These are phyloP conservation scores for Trypanosoma avium DNA, from an alignment of 208 protist species.

Conservation along the genomic window DNA sequence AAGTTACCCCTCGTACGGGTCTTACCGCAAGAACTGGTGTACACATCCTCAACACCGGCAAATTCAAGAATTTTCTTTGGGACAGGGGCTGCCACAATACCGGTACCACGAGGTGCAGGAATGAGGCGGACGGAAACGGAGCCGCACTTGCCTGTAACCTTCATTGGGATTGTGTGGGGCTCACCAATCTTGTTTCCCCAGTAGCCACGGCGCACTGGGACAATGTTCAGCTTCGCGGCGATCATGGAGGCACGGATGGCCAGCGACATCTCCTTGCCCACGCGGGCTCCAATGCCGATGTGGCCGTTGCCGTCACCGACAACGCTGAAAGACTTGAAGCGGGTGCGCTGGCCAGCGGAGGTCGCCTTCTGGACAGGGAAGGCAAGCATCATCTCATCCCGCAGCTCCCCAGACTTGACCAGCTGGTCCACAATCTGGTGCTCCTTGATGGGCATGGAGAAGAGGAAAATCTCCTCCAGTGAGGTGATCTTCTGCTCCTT, in stretches of 20 bases:
- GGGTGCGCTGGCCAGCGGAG: constrained; percentile 98
- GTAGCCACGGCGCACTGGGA: constrained; percentile 99
- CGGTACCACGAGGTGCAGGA: constrained; percentile 99
- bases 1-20: constrained; percentile 99
- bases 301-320: constrained; percentile 98
- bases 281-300: constrained; percentile 98
- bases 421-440: constrained; percentile 99
- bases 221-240: constrained; percentile 97
- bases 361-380: constrained; percentile 99
- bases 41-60: constrained; percentile 98
- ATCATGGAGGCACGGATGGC: constrained; percentile 98
- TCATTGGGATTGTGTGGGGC: constrained; percentile 99
- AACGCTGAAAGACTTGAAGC: constrained; percentile 99
- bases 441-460: constrained; percentile 99
- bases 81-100: constrained; percentile 97
- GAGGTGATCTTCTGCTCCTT: constrained; percentile 96
- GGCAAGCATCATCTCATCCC: constrained; percentile 98
- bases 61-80: constrained; percentile 99
- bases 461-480: constrained; percentile 99
- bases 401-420: constrained; percentile 80
- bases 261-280: constrained; percentile 99
- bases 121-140: constrained; percentile 98
- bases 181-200: constrained; percentile 99
- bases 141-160: constrained; percentile 99
- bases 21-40: constrained; percentile 96